Evolutionary conservation across 306 rosid species (phyloP), one percentile per base, ranked within the genome.

Genomic region (Castanospermum australe): DNA sequence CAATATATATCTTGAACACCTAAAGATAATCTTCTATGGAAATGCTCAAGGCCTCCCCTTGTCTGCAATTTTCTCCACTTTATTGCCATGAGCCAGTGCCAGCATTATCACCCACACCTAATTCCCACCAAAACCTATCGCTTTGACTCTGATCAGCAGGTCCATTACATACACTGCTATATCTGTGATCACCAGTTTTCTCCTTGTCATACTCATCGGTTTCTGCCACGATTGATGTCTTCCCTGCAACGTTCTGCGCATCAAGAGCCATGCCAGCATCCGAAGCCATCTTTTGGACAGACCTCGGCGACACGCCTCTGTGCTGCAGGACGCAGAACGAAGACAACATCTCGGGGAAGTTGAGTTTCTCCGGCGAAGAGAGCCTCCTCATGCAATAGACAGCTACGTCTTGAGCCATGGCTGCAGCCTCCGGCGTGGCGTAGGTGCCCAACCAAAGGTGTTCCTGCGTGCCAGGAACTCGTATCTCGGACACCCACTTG

Each of bases 401-500:
- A 1, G 89, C 93, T 0, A 89, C 86, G 59, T 89, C 91, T 17
- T 80, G 86, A 3, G 93, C 88, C 67, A 89, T 80, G 0, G 89
- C 91, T 1, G 91, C 91, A 0, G 88, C 93, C 84, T 85, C 89
- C 0, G 87, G 67, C 0, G 88, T 70, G 0, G 86, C 56, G 66
- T 85, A 89, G 7, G 93, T 83, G 5, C 93, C 89, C 5, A 89
- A 67, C 93, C 93, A 89, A 20, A 89, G 87, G 0, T 89, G 82
- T 0, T 82, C 82, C 17, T 81, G 82, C 0, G 81, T 61, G 22
- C 88, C 84, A 5, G 89, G 89, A 9, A 89, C 91, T 0, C 91
- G 80, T 8, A 89, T 89, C 65, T 89, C 93, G 5, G 93, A 85
- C 38, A 85, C 91, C 91, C 91, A 89, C 62, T 89, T 89, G 28